Base-by-base conservation (phyloP, 805 yeast genomes). In the Wickerhamomyces silvicola region DNA sequence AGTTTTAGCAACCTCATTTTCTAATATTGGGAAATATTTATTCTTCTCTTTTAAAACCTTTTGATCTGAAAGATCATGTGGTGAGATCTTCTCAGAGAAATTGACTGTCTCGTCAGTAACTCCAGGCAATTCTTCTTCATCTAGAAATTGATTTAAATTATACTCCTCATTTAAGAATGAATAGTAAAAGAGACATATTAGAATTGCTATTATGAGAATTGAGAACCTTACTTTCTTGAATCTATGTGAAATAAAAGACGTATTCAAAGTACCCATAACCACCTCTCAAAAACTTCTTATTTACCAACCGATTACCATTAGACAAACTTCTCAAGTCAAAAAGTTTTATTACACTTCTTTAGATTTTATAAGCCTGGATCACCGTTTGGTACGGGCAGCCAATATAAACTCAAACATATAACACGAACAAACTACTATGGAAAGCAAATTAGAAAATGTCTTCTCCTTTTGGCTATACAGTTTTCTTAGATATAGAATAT, bases 21-120 rank as follows among this genome's bases (percentile, higher is more conserved):
- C 45, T 9, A 62, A 26, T 5, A 64, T 14, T 3, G 70, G 70
- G 35, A 57, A 63, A 39, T 55, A 64, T 40, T 49, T 57, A 40
- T 63, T 64, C 44, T 64, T 64, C 41, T 32, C 57, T 38, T 39
- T 53, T 46, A 28, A 37, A 32, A 18, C 49, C 26, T 37, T 20
- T 10, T 32, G 35, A 27, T 35, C 20, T 4, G 5, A 4, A 25
- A 22, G 23, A 11, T 26, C 29, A 21, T 25, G 23, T n/a, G 22
- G 23, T 6, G 18, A 10, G n/a, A 14, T 14, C 4, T 28, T 16
- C 15, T 17, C 21, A 14, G 10, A 12, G 6, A 22, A 6, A 4
- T 15, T 14, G 11, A 12, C 17, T 22, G 7, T 21, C 3, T 36
- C 41, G 5, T 27, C 37, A 1, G 51, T 50, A 8, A 51, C 38